phyloP scores from a whole-genome alignment of 148 eudicot species.

The Linanthus parryae region DNA sequence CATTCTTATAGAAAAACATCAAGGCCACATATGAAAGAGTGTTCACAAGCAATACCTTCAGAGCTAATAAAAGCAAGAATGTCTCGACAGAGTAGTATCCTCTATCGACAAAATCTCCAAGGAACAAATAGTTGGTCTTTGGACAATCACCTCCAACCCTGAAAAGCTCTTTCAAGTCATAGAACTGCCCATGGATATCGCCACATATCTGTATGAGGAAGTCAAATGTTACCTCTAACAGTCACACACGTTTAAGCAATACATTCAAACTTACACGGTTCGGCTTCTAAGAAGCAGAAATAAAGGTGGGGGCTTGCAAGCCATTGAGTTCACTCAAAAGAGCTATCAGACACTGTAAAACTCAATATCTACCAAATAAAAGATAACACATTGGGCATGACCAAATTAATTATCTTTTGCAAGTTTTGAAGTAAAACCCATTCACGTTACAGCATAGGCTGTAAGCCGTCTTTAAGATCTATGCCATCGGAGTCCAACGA shows the following conservation, averaged over 20 bases:
- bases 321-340: too few species aligned
- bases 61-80: slow-evolving; percentile 82
- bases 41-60: slow-evolving; percentile 48
- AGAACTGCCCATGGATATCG: slow-evolving; percentile 95
- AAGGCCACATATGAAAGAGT: not conserved
- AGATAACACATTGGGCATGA: too few species aligned
- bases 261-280: too few species aligned
- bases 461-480: not conserved
- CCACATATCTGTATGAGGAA: slow-evolving; percentile 64
- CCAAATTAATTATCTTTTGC: too few species aligned
- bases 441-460: not conserved
- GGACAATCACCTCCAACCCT: slow-evolving; percentile 98
- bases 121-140: slow-evolving; percentile 85
- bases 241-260: too few species aligned
- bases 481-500: not conserved
- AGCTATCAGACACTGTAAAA: too few species aligned
- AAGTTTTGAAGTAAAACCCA: not conserved
- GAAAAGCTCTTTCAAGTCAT: slow-evolving; percentile 94
- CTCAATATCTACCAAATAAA: too few species aligned
- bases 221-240: too few species aligned
- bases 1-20: not conserved
- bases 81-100: slow-evolving; percentile 95
- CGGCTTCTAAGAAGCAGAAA: too few species aligned
- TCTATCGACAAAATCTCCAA: slow-evolving; percentile 96
- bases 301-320: too few species aligned